These are phyloP conservation scores for Blastomyces percursus DNA, from an alignment of 2,329 filamentous ascomycete species.

Conservation along the genomic window DNA sequence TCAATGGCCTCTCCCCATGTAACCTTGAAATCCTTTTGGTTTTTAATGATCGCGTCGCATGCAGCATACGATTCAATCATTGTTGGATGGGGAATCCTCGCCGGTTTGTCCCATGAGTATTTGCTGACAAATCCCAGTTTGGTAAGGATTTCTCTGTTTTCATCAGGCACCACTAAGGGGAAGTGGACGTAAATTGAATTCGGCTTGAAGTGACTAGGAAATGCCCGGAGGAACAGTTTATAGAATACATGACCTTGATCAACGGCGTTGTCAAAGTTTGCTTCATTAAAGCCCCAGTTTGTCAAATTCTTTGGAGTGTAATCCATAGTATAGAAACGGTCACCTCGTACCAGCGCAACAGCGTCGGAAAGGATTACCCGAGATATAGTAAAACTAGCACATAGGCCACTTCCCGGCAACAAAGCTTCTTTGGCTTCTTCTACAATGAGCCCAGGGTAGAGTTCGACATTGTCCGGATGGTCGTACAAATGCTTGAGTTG, in stretches of 20 bases:
- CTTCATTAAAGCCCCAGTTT: slow-evolving; percentile 31
- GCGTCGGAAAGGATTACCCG: slow-evolving; percentile 35
- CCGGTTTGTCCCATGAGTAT: slow-evolving; percentile 17
- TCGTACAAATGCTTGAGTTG: slow-evolving; percentile 50
- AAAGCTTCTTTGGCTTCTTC: slow-evolving; percentile 29
- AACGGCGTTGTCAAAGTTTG: slow-evolving; percentile 22
- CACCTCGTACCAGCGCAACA: slow-evolving; percentile 33
- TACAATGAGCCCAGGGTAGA: slow-evolving; percentile 56
- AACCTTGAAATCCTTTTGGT: slow-evolving; percentile 18
- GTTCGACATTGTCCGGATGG: slow-evolving; percentile 56
- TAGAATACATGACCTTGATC: slow-evolving; percentile 22
- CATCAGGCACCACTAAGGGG: slow-evolving; percentile 19
- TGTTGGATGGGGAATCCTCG: slow-evolving; percentile 8
- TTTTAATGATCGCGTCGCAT: slow-evolving; percentile 15
- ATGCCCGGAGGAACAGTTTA: slow-evolving; percentile 20
- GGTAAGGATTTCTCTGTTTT: slow-evolving; percentile 20
- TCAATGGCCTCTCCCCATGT: slow-evolving; percentile 17
- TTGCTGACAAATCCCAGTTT: slow-evolving; percentile 13
- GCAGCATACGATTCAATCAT: slow-evolving; percentile 13
- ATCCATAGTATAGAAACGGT: slow-evolving; percentile 31
- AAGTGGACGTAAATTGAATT: slow-evolving; percentile 21
- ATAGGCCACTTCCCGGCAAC: slow-evolving; percentile 28
- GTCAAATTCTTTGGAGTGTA: slow-evolving; percentile 25
- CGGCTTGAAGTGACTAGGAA: slow-evolving; percentile 20
- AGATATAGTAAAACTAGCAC: slow-evolving; percentile 31